These are phyloP conservation scores for Phaffia rhodozyma DNA, from an alignment of 1,284 basidiomycete genomes.

Conservation along the genomic window DNA sequence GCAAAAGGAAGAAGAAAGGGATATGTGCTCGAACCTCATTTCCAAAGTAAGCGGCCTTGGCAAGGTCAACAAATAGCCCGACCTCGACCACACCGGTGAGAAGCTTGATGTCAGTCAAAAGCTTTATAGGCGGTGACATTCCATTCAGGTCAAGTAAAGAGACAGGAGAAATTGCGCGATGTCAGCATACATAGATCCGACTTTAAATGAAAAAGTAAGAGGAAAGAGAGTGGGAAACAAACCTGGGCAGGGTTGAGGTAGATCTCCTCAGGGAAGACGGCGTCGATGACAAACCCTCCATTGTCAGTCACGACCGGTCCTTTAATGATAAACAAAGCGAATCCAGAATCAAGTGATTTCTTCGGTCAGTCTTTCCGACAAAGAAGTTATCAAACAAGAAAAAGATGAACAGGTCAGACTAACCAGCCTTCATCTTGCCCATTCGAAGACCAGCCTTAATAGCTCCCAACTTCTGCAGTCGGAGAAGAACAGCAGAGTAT, in stretches of 20 bases:
- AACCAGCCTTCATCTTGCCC: conserved; percentile 45
- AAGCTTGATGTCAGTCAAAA: conserved; percentile 65
- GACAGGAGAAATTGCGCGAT: neutral
- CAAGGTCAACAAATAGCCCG: conserved; percentile 85
- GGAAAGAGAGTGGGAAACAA: conserved; percentile 24
- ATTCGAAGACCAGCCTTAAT: conserved; percentile 57
- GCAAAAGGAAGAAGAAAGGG: conserved; percentile 18
- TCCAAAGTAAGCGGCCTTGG: conserved; percentile 94
- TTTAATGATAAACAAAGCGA: neutral
- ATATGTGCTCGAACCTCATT: conserved; percentile 52
- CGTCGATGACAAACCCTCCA: conserved; percentile 89
- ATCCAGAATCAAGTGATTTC: conserved; percentile 46
- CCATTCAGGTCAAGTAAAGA: neutral
- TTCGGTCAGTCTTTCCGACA: neutral
- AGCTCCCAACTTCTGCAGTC: conserved; percentile 48
- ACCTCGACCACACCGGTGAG: conserved; percentile 95
- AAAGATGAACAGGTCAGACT: neutral
- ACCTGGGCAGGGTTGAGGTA: conserved; percentile 61
- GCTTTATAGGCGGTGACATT: conserved; percentile 36
- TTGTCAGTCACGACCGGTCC: conserved; percentile 92
- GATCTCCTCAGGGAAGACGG: conserved; percentile 59
- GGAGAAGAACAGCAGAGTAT: conserved; percentile 69
- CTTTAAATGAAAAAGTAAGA: neutral
- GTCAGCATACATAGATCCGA: neutral
- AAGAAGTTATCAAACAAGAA: neutral